phyloP scores from a whole-genome alignment of 768 basidiomycete species.

The Steccherinum ochraceum region DNA sequence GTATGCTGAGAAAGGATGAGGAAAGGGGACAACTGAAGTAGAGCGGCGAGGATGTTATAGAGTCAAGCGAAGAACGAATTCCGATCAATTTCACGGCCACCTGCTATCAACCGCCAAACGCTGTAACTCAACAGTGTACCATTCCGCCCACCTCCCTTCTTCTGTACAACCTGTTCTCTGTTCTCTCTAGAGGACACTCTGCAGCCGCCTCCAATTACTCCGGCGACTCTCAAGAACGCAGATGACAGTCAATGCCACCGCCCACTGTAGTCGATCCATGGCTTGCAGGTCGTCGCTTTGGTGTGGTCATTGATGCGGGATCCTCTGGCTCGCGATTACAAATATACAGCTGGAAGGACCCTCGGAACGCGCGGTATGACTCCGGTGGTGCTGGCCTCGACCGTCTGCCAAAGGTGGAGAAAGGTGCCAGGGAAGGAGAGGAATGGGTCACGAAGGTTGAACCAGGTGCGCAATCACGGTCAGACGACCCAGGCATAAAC shows the following conservation, averaged over 20 bases:
- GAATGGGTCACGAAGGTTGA: slow-evolving; percentile 90
- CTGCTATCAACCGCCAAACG: neutral
- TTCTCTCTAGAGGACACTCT: too few species aligned
- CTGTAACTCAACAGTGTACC: too few species aligned
- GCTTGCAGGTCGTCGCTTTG: slow-evolving; percentile 78
- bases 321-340: slow-evolving; percentile 95
- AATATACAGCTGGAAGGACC: slow-evolving; percentile 95
- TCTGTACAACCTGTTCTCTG: too few species aligned
- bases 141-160: too few species aligned
- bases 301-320: slow-evolving; percentile 96
- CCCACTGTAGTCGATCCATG: slow-evolving; percentile 66
- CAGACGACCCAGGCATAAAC: neutral
- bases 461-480: slow-evolving; percentile 59
- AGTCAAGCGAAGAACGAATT: neutral
- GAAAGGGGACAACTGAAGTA: too few species aligned
- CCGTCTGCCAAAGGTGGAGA: slow-evolving; percentile 80
- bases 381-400: slow-evolving; percentile 43
- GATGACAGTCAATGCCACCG: slow-evolving; percentile 58
- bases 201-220: too few species aligned
- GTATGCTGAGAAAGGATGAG: too few species aligned
- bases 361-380: slow-evolving; percentile 51
- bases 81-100: neutral
- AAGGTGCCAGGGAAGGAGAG: slow-evolving; percentile 75
- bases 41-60: neutral
- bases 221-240: slow-evolving; percentile 2